A percentile compares a stretch with the other conserved stretches of the same genome.
phyloP scores from a whole-genome alignment of 2,329 filamentous ascomycete genomes.

The Ceratocystiopsis brevicomis region DNA sequence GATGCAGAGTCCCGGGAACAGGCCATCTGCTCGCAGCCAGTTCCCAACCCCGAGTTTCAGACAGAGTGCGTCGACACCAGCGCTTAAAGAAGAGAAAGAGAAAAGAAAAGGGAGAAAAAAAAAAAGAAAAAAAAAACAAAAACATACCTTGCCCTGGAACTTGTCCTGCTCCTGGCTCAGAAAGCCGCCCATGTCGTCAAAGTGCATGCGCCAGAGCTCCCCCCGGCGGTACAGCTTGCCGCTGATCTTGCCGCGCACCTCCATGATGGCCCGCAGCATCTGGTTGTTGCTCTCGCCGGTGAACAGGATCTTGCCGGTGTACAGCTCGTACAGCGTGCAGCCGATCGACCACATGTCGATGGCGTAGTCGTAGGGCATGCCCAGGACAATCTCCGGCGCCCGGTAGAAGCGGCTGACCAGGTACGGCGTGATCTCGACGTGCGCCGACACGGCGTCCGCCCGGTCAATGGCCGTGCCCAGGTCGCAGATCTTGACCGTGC shows the following conservation, averaged over 20 bases:
- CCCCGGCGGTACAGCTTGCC: conserved; percentile 76
- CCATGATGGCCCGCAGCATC: conserved; percentile 93
- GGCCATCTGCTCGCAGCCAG: no score
- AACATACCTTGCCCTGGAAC: conserved; percentile 58
- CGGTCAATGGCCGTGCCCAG: conserved; percentile 87
- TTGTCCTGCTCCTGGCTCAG: conserved; percentile 73
- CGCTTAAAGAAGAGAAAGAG: not conserved
- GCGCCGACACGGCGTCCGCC: conserved; percentile 51
- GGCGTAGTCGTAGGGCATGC: conserved; percentile 86
- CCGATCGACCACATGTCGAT: conserved; percentile 98
- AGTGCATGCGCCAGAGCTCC: conserved; percentile 56
- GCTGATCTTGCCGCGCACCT: conserved; percentile 81
- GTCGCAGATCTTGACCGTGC: conserved; percentile 84
- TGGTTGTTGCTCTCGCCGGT: conserved; percentile 92
- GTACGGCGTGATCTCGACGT: conserved; percentile 80
- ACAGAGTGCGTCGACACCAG: no score
- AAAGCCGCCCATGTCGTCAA: conserved; percentile 72
- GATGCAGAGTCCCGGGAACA: no score
- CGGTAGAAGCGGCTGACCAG: conserved; percentile 95
- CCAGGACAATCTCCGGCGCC: conserved; percentile 89
- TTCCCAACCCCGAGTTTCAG: no score
- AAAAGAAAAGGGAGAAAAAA: not conserved
- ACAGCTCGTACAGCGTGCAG: conserved; percentile 90
- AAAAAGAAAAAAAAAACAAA: conserved; percentile 1
- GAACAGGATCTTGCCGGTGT: conserved; percentile 94